Base-by-base conservation (phyloP, 2,329 filamentous ascomycete species). In the Pseudogymnoascus sp. region DNA sequence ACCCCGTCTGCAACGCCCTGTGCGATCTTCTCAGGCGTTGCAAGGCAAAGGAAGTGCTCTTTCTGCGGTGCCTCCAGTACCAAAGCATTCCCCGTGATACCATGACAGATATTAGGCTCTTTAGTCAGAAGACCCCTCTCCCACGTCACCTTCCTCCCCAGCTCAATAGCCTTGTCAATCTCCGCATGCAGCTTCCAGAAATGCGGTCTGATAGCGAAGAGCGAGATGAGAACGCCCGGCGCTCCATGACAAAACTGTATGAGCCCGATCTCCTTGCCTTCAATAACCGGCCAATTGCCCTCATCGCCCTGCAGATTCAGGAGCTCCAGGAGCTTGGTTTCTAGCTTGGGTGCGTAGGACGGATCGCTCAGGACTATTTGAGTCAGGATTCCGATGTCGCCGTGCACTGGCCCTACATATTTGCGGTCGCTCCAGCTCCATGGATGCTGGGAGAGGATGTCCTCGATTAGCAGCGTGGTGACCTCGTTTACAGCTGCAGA, bases 201-300 rank as follows among this genome's bases (percentile, higher is more conserved):
- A 70, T 82, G 78, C 6, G 79, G 76, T 60, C 78, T 76, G 61
- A 89, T 78, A 1, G 82, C 81, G 4, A 80, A 69, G 7, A 90
- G 77, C 5, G 84, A 86, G 33, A 82, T 75, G 7, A 88, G 75
- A 22, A 88, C 81, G 0, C 87, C 87, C 2, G 87, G 83, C 0
- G 84, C 84, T 2, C 87, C 87, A 68, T 89, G 87, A 69, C 86
- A 89, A 73, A 87, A 86, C 70, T 89, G 86, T 6, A 89, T 81
- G 6, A 86, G 75, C 43, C 78, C 67, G 11, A 66, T 74, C 65
- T 79, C 76, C 56, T 76, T 78, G 28, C 81, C 76, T 61, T 78
- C 72, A 65, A 78, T 61, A 61, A 70, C 37, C 0, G 84, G 84
- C 75, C 87, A 89, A 70, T 89, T 89, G 3, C 87, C 86, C 64